Base-by-base conservation (phyloP, 768 basidiomycete species). In the Pholiota molesta region DNA sequence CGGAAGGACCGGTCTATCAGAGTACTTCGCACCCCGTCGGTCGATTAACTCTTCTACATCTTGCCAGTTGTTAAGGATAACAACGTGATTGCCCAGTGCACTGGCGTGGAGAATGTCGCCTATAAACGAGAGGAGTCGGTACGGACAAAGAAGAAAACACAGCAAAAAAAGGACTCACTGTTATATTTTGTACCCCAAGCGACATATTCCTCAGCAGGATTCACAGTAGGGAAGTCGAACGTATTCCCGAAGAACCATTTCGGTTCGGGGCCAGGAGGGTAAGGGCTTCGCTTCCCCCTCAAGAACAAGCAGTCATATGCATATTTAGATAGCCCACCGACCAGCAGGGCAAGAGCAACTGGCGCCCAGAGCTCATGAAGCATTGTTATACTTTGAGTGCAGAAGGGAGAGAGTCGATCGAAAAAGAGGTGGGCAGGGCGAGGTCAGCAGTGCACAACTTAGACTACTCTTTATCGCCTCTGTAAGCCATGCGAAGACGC, bases 11-110 rank as follows among this genome's bases (percentile, higher is more conserved):
- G 81, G 83, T 3, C 81, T 73, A 56, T 76, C 78, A 10, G 80
- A 81, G 47, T 82, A 83, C 23, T 76, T 79, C 0, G 77, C 72
- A 0, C 78, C 79, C 11, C 80, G 75, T 60, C 79, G 81, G 61
- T 83, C 81, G 14, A 84, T 66, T 10, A 66, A 28, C 39, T 40
- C 31, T 29, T 37, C 49, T 23, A 40, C 63, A 21, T 65, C 66
- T 57, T 72, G 49, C 14, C 59, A 21, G 0, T 61, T 62, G 59
- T 74, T 74, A 37, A 73, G 59, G 23, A 74, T 49, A 13, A 74
- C 39, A n/a, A 70, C 47, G 52, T 70, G 69, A 19, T 66, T 63
- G 8, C 70, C 70, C 21, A 69, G 57, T 11, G 56, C 60, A 21
- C 58, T 47, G 11, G 65, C 49, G 56, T 73, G 69, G 10, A 75